Base-by-base conservation (phyloP, 371 early-diverging fungal species). In the Homolaphlyctis polyrhiza region DNA sequence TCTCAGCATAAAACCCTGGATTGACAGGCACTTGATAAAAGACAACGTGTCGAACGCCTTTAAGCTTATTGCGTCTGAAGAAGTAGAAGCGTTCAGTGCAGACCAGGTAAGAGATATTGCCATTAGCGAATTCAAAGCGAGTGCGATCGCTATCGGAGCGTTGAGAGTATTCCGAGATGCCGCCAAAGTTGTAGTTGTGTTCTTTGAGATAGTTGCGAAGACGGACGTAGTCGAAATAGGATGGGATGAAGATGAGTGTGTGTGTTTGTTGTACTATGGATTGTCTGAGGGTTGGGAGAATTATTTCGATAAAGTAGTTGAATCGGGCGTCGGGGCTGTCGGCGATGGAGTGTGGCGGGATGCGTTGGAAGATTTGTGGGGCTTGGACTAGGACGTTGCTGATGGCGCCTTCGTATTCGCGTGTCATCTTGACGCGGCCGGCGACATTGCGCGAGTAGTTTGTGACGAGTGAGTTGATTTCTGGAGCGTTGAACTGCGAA, bases 181-280 rank as follows among this genome's bases (percentile, higher is more conserved):
- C 6, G 3, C 35, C 58, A 33, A 29, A 18, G 8, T 28, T 8
- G 68, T 83, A 87, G 61, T 80, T 80, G 70, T 86, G 86, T 65
- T 91, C 89, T 43, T 87, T 80, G 61, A 94, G 78, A 67, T 90
- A 88, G 67, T 96, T 96, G 49, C 96, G 82, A 32, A 98, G 61
- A 8, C 94, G 83, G 13, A 96, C 91, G 83, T 89, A 98, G 67
- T 98, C 99, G 78, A 96, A 94, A 71, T 97, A 98, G 14, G 91
- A 90, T n/a, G 97, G 91, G 8, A 95, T 86, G 74, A 92, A 91
- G 47, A 98, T 83, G 69, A 94, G 75, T 52, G 90, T 87, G 72
- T 91, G 90, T 23, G 83, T 78, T 73, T 88, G 86, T 62, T 66
- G 60, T 60, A 82, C 27, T 61, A 68, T 50, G 45, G 55, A 35